A percentile compares a stretch with the other conserved stretches of the same genome.
Evolutionary conservation across 345 rosid genomes (phyloP).

Genomic region (Citrus glauca): DNA sequence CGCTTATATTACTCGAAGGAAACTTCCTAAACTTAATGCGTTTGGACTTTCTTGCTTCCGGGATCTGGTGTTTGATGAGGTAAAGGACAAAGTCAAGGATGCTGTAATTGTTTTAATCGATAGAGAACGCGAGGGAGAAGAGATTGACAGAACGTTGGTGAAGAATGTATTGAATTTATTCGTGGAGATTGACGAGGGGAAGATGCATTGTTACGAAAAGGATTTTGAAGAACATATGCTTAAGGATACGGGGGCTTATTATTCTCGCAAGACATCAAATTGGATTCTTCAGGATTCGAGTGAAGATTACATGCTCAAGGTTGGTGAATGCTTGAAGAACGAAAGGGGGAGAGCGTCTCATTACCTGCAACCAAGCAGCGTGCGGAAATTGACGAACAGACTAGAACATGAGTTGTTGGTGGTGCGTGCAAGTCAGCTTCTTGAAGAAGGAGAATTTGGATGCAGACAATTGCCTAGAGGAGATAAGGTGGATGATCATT

Average conservation of each 20-base stretch:
- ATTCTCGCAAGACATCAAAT: conserved; percentile 79
- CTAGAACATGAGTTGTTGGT: conserved; percentile 85
- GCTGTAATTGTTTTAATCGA: conserved; percentile 75
- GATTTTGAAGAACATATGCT: conserved; percentile 83
- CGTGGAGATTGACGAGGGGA: conserved; percentile 80
- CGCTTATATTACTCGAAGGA: conserved; percentile 62
- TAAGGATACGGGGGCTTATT: conserved; percentile 59
- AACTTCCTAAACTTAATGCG: conserved; percentile 66
- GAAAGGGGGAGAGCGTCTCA: conserved; percentile 88
- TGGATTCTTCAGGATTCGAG: conserved; percentile 82
- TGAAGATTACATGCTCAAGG: conserved; percentile 80
- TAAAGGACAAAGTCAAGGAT: conserved; percentile 53
- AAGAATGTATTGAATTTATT: conserved; percentile 75
- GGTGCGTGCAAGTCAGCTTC: conserved; percentile 56
- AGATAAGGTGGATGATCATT: conserved; percentile 53
- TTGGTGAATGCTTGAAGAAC: conserved; percentile 86
- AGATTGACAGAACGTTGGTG: conserved; percentile 69
- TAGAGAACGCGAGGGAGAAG: conserved; percentile 88
- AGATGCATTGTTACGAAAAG: conserved; percentile 57
- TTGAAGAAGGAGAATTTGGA: conserved; percentile 93
- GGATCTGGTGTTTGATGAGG: conserved; percentile 51
- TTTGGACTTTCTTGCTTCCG: conserved; percentile 83
- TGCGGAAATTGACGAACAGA: conserved; percentile 87
- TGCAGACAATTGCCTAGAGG: conserved; percentile 80
- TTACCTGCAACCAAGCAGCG: conserved; percentile 83